phyloP scores from a whole-genome alignment of 2,329 filamentous ascomycete genomes.

The Chalaropsis ovoidea region DNA sequence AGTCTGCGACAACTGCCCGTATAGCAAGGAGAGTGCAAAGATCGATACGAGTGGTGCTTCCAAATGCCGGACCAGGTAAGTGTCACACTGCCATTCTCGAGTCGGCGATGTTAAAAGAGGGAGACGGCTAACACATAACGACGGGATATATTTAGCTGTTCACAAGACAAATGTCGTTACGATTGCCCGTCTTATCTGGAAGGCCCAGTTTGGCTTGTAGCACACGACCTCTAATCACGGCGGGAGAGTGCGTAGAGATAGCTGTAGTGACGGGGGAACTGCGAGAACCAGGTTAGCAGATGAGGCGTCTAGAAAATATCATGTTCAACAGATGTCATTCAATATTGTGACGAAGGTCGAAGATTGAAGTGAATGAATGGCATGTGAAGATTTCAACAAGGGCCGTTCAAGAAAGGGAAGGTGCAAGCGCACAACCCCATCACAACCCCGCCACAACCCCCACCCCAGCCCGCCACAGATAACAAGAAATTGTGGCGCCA shows the following conservation, averaged over 20 bases:
- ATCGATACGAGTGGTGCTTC: neutral
- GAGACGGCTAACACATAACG: neutral
- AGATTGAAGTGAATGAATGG: too few species aligned
- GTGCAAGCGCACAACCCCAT: neutral
- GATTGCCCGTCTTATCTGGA: slow-evolving; percentile 9
- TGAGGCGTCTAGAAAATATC: neutral
- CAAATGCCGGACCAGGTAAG: slow-evolving; percentile 16
- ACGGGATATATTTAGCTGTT: neutral
- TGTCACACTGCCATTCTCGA: neutral
- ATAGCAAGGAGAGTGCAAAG: neutral
- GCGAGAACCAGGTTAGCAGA: neutral
- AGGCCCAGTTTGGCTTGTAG: slow-evolving; percentile 1
- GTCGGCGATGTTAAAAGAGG: neutral
- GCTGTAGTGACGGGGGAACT: neutral
- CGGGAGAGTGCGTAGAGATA: neutral
- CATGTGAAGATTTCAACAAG: too few species aligned
- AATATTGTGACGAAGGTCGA: too few species aligned
- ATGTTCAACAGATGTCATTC: too few species aligned
- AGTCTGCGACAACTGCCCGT: slow-evolving; percentile 2
- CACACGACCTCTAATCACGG: neutral
- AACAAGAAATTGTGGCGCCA: neutral
- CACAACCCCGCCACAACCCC: neutral
- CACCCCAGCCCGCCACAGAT: neutral
- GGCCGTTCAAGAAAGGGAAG: too few species aligned
- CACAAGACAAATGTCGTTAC: neutral